phyloP scores from a whole-genome alignment of 2,329 filamentous ascomycete genomes.

The Colletotrichum sublineola region DNA sequence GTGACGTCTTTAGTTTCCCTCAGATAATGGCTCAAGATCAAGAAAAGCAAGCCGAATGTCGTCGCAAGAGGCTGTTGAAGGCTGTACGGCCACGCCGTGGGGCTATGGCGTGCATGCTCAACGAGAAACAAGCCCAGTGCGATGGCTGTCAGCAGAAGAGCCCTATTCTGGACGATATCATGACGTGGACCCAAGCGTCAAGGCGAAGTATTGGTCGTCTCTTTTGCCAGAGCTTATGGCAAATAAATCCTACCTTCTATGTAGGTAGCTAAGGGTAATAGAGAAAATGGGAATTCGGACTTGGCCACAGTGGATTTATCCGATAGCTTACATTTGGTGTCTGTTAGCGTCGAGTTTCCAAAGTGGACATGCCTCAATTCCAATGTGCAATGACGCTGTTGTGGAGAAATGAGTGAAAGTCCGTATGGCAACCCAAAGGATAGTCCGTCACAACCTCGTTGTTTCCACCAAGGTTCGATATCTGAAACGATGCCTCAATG shows the following conservation, averaged over 20 bases:
- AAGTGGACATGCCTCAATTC: constrained; percentile 19
- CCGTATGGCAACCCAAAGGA: not conserved
- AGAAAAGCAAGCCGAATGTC: not conserved
- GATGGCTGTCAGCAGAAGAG: no score
- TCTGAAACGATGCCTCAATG: not conserved
- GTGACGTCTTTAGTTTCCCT: not conserved
- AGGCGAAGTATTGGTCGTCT: not conserved
- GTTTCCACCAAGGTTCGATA: not conserved
- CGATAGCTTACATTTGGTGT: constrained; percentile 28
- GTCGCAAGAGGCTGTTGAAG: not conserved
- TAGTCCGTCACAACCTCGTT: not conserved
- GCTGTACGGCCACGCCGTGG: not conserved
- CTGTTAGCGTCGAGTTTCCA: constrained; percentile 21
- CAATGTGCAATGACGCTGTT: constrained; percentile 31
- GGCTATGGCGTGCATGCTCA: not conserved
- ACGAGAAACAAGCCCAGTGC: not conserved
- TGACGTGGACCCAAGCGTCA: constrained; percentile 5
- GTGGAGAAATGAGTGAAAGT: constrained; percentile 20
- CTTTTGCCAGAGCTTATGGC: not conserved
- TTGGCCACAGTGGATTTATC: constrained; percentile 6
- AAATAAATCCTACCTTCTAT: no score
- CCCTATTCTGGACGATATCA: not conserved
- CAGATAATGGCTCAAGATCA: not conserved
- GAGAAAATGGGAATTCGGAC: constrained; percentile 14
- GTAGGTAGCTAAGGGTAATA: no score